Percentiles rank a stretch among this genome's conserved stretches.
Evolutionary conservation across 2,329 filamentous ascomycete genomes (phyloP).

Genomic region (Trichophyton rubrum): DNA sequence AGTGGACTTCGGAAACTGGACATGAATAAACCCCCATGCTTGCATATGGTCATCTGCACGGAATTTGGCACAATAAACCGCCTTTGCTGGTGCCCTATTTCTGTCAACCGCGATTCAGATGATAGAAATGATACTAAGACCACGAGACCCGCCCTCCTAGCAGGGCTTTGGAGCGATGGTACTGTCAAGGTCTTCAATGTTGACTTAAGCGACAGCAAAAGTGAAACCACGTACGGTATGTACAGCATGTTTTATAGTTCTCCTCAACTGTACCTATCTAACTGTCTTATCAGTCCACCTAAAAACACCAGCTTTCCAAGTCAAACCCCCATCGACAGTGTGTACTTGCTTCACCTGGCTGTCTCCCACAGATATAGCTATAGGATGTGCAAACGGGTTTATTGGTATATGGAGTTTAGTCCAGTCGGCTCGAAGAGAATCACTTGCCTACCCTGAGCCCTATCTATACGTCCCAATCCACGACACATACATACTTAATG

Average conservation of each 20-base stretch:
- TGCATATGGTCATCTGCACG: conserved; percentile 42
- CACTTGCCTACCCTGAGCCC: conserved; percentile 17
- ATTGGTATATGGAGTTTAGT: conserved; percentile 42
- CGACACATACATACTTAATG: conserved; percentile 28
- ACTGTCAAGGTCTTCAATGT: conserved; percentile 43
- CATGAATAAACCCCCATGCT: conserved; percentile 30
- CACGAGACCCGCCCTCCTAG: conserved; percentile 27
- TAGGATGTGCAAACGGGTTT: conserved; percentile 45
- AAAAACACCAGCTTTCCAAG: conserved; percentile 38
- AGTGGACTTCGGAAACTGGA: conserved; percentile 31
- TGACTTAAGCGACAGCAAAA: conserved; percentile 20
- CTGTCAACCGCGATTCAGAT: conserved; percentile 19
- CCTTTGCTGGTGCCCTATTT: conserved; percentile 46
- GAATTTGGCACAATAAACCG: conserved; percentile 45
- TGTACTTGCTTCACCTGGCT: conserved; percentile 48
- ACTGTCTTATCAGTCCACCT: conserved; percentile 28
- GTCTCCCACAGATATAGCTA: conserved; percentile 42
- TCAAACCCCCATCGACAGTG: conserved; percentile 39
- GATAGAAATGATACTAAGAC: conserved; percentile 18
- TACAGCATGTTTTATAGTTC: neutral
- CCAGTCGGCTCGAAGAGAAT: conserved; percentile 11
- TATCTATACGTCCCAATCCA: conserved; percentile 29
- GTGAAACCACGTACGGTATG: conserved; percentile 21
- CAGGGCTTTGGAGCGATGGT: conserved; percentile 48
- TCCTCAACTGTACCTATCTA: neutral